A percentile compares a stretch with the other conserved stretches of the same genome.
phyloP scores from a whole-genome alignment of 371 early-diverging fungal genomes.

The Rhizomucor miehei region DNA sequence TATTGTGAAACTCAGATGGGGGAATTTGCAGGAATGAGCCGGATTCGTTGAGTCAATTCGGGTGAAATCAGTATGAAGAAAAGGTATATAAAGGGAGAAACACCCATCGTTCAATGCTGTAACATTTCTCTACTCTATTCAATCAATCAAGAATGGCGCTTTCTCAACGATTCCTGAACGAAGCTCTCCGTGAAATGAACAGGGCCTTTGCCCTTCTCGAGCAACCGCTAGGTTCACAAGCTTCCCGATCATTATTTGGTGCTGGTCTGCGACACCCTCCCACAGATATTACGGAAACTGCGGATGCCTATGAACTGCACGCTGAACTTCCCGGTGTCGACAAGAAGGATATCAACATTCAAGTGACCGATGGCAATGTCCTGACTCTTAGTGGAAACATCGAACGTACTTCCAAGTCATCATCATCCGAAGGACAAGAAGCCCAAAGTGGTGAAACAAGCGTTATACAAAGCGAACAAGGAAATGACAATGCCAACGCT shows the following conservation, averaged over 20 bases:
- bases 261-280: constrained; percentile 18
- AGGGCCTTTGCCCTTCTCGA: constrained; percentile 36
- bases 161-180: constrained; percentile 28
- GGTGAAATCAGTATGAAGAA: no score
- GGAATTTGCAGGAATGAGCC: no score
- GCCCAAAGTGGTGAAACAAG: constrained; percentile 1
- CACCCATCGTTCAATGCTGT: no score
- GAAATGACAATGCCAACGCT: no score
- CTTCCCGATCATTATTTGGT: neutral
- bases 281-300: constrained; percentile 30
- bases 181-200: constrained; percentile 34
- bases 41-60: no score
- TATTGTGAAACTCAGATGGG: no score
- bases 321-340: constrained; percentile 38
- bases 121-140: no score
- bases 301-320: constrained; percentile 22
- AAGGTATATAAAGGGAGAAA: no score
- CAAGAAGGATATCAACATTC: constrained; percentile 35
- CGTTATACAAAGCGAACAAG: no score
- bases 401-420: neutral
- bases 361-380: constrained; percentile 26
- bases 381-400: constrained; percentile 26
- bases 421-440: neutral
- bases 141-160: constrained; percentile 20
- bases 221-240: constrained; percentile 32